Evolutionary conservation across 1,284 basidiomycete genomes (phyloP).

Genomic region (Heterobasidion occidentale): DNA sequence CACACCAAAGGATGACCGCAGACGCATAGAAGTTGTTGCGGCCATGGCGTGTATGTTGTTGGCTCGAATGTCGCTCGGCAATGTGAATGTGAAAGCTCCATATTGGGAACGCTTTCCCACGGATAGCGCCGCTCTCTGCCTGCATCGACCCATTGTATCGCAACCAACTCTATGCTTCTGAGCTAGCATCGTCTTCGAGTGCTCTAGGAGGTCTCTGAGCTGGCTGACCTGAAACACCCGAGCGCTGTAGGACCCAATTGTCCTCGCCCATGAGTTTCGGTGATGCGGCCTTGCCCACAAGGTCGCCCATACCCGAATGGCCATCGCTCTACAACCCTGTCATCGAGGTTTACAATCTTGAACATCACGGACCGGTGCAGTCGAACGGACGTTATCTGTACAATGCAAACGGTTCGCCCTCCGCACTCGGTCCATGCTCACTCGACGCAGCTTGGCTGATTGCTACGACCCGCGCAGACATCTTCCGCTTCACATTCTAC

Average conservation of each 20-base stretch:
- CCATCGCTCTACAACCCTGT: constrained; percentile 41
- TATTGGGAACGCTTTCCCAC: too few relatives aligned
- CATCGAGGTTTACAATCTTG: constrained; percentile 31
- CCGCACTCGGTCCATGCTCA: neutral
- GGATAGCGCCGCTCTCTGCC: too few relatives aligned
- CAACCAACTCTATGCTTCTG: too few relatives aligned
- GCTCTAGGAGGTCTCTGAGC: too few relatives aligned
- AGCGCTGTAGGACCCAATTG: neutral
- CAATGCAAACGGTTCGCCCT: constrained; percentile 21
- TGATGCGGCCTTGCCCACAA: neutral
- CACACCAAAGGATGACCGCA: too few relatives aligned
- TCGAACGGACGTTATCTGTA: constrained; percentile 23
- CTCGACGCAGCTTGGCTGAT: neutral
- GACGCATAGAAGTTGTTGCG: too few relatives aligned
- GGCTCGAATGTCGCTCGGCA: too few relatives aligned
- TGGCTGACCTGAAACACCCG: too few relatives aligned
- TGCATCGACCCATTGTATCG: too few relatives aligned
- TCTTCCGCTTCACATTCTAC: constrained; percentile 80
- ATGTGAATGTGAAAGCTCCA: too few relatives aligned
- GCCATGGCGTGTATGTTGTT: too few relatives aligned
- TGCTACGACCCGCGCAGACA: constrained; percentile 34
- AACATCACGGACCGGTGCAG: constrained; percentile 26
- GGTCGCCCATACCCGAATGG: constrained; percentile 20
- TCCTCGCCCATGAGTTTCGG: neutral
- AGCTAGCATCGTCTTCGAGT: too few relatives aligned